phyloP scores from a whole-genome alignment of 805 yeast species.

The baker's yeast (Saccharomyces cerevisiae) region DNA sequence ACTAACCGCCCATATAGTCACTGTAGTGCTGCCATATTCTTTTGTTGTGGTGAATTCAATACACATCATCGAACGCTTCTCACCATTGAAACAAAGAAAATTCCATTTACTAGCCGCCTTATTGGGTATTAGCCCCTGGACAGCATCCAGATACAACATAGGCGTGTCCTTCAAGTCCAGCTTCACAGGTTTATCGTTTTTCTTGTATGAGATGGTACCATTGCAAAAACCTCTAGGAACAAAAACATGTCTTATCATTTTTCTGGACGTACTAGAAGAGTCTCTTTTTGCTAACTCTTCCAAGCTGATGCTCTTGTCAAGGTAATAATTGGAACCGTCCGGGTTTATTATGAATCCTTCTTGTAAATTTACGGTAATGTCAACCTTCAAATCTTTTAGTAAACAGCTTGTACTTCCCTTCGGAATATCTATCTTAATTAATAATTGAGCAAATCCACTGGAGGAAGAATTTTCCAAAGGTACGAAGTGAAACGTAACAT shows the following conservation, averaged over 20 bases:
- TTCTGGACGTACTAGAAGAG: slow-evolving; percentile 20
- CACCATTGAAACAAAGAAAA: slow-evolving; percentile 69
- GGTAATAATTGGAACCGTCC: slow-evolving; percentile 63
- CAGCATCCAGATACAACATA: slow-evolving; percentile 74
- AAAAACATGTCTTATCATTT: slow-evolving; percentile 58
- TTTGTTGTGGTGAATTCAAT: slow-evolving; percentile 84
- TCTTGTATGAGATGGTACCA: slow-evolving; percentile 43
- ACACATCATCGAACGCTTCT: slow-evolving; percentile 52
- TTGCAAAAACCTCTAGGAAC: slow-evolving; percentile 68
- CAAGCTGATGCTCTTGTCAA: slow-evolving; percentile 35
- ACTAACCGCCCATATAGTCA: slow-evolving; percentile 34
- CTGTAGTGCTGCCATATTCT: slow-evolving; percentile 47
- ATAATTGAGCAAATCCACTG: background rate
- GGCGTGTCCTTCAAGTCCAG: slow-evolving; percentile 25
- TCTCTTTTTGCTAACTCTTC: background rate
- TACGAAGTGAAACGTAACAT: slow-evolving; percentile 13
- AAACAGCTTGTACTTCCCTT: background rate
- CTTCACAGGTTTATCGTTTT: slow-evolving; percentile 2
- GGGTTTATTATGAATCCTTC: slow-evolving; percentile 68
- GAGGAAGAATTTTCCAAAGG: slow-evolving; percentile 1
- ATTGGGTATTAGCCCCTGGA: slow-evolving; percentile 88
- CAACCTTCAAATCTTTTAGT: slow-evolving; percentile 8
- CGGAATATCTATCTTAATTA: slow-evolving; percentile 7
- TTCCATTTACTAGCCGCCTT: slow-evolving; percentile 94
- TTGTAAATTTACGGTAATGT: slow-evolving; percentile 17